Evolutionary conservation across 2,329 filamentous ascomycete genomes (phyloP).

Genomic region (Uncinocarpus reesii): DNA sequence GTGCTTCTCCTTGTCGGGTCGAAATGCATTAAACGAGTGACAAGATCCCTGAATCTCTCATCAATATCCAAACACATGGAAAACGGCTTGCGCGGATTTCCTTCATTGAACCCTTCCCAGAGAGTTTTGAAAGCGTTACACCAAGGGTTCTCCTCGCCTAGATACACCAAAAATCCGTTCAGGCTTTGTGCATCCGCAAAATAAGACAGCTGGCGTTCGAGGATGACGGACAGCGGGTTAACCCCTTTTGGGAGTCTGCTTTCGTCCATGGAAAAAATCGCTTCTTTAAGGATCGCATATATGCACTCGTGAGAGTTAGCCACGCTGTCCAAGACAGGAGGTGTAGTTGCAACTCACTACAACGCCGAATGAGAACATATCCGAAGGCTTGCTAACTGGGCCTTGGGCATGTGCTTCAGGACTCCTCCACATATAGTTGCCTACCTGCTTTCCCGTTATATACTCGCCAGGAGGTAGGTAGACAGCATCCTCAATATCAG

Average conservation of each 20-base stretch:
- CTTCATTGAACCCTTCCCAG: conserved; percentile 31
- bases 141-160: conserved; percentile 35
- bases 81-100: conserved; percentile 37
- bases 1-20: conserved; percentile 56
- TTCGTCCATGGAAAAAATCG: conserved; percentile 33
- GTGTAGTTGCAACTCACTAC: conserved; percentile 19
- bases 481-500: conserved; percentile 23
- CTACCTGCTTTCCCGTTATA: conserved; percentile 19
- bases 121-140: conserved; percentile 31
- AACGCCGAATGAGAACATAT: conserved; percentile 31
- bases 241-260: conserved; percentile 25
- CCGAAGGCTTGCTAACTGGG: conserved; percentile 24
- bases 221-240: conserved; percentile 33
- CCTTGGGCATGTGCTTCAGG: conserved; percentile 26
- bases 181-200: conserved; percentile 38
- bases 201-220: conserved; percentile 41
- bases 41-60: conserved; percentile 51
- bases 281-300: conserved; percentile 34
- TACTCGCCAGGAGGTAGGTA: conserved; percentile 14
- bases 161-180: conserved; percentile 34
- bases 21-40: conserved; percentile 55
- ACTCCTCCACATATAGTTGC: conserved; percentile 29
- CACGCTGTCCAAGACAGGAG: background rate
- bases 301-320: conserved; percentile 27
- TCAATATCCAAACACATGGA: conserved; percentile 42